Evolutionary conservation across 345 rosid genomes (phyloP).

Genomic region (Hibiscus mutabilis): DNA sequence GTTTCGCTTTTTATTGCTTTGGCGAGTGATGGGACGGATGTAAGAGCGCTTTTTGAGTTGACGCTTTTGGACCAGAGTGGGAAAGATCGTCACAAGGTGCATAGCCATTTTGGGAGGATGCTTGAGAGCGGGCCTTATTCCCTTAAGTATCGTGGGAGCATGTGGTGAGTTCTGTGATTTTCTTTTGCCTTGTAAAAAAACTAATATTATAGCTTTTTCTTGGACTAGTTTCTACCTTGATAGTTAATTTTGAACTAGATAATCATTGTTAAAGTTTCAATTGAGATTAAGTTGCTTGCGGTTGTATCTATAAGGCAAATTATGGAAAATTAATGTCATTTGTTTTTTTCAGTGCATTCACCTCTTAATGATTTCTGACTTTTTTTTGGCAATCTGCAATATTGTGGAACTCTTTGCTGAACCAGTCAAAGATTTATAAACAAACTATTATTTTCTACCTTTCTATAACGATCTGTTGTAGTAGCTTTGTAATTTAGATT

Average conservation of each 20-base stretch:
- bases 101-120: constrained; percentile 70
- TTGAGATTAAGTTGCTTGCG: not conserved
- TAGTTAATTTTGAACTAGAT: not conserved
- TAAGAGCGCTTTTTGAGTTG: constrained; percentile 70
- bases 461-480: not conserved
- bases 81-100: constrained; percentile 54
- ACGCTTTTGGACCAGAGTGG: constrained; percentile 78
- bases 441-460: not conserved
- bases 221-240: not conserved
- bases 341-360: not conserved
- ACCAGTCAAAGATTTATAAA: not conserved
- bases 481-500: not conserved
- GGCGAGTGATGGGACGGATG: constrained; percentile 72
- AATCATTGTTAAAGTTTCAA: not conserved
- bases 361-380: not conserved
- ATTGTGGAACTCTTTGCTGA: not conserved
- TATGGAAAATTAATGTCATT: no score
- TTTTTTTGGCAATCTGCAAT: not conserved
- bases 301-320: not conserved
- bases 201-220: not conserved
- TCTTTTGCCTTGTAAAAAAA: not conserved
- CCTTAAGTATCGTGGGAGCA: constrained; percentile 66
- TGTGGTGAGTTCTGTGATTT: constrained; percentile 50
- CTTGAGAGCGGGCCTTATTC: constrained; percentile 76
- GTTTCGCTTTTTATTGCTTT: constrained; percentile 67